Base-by-base conservation (phyloP, 1,284 basidiomycete genomes). In the Cutaneotrichosporon cavernicola region DNA sequence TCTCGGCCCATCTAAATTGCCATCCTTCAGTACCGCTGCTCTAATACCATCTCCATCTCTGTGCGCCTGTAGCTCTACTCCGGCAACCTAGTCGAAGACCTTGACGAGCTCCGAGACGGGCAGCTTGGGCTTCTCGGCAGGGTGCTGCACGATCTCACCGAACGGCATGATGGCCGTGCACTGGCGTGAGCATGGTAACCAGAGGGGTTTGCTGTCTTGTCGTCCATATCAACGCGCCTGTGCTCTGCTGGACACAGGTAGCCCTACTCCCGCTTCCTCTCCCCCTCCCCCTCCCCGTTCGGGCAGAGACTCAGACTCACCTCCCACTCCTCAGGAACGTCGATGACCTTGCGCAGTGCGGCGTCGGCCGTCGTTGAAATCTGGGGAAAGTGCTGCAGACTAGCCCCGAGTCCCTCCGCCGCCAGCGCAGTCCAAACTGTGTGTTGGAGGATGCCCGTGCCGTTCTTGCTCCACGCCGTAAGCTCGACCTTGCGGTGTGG, bases 351-450 rank as follows among this genome's bases (percentile, higher is more conserved):
- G 60, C 69, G 70, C 32, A 83, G 64, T 14, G 70, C 70, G 2
- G 64, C 67, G 40, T 71, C 72, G 32, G 73, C 73, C 21, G 72
- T 69, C 0, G 72, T 69, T 1, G 68, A 62, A 31, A 73, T 53
- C 56, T 69, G 65, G 53, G 69, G 72, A 64, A 75, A 79, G 66
- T 79, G 78, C 70, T 83, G 82, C 11, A 84, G 71, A 65, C 73
- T 81, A 7, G 79, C 81, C 51, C 83, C 84, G 70, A 82, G 77
- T 9, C 82, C 82, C 47, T 82, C 81, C 21, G 70, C 66, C 52
- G 77, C 77, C 31, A 85, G 74, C 0, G 82, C 78, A n/a, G 79
- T 80, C 83, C 83, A 84, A 22, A 78, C 68, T 63, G 80, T 76
- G 68, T 74, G 73, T 67, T 83, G 82, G 7, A 80, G 73, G 65